phyloP scores from a whole-genome alignment of 805 yeast genomes.

The Hemisphaericaspora nanyangensis region DNA sequence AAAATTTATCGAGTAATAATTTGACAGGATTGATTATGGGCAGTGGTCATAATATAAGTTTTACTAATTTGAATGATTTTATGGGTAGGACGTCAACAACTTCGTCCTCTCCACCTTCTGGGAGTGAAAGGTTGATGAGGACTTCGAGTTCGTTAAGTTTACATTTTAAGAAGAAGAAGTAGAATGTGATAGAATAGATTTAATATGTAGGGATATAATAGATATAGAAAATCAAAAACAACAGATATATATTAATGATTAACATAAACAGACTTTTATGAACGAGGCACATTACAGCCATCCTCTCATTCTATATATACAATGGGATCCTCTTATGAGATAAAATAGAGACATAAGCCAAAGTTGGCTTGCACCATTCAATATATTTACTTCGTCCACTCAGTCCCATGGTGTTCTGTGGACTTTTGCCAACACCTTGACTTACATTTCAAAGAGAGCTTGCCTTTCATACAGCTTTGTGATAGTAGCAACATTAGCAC shows the following conservation, averaged over 20 bases:
- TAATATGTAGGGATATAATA: neutral
- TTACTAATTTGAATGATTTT: slow-evolving; percentile 4
- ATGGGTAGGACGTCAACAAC: neutral
- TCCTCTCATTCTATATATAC: no score
- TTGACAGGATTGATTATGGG: slow-evolving; percentile 7
- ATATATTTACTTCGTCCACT: no score
- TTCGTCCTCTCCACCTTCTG: neutral
- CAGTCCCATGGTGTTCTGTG: no score
- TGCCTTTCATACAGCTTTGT: no score
- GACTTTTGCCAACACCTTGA: no score
- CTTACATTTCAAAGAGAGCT: no score
- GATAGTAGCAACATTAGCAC: no score
- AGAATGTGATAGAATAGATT: slow-evolving; percentile 18
- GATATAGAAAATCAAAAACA: neutral
- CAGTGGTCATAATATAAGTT: neutral
- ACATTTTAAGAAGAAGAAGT: slow-evolving; percentile 29
- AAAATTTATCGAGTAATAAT: slow-evolving; percentile 34
- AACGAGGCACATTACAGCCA: no score
- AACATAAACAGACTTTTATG: no score
- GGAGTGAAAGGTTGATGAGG: neutral
- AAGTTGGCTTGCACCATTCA: no score
- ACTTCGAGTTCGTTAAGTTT: slow-evolving; percentile 24
- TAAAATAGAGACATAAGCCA: no score
- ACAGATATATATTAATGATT: neutral
- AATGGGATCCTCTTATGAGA: no score